These are phyloP conservation scores for Curvularia spicifera DNA, from an alignment of 2,329 filamentous ascomycete genomes.

Conservation along the genomic window DNA sequence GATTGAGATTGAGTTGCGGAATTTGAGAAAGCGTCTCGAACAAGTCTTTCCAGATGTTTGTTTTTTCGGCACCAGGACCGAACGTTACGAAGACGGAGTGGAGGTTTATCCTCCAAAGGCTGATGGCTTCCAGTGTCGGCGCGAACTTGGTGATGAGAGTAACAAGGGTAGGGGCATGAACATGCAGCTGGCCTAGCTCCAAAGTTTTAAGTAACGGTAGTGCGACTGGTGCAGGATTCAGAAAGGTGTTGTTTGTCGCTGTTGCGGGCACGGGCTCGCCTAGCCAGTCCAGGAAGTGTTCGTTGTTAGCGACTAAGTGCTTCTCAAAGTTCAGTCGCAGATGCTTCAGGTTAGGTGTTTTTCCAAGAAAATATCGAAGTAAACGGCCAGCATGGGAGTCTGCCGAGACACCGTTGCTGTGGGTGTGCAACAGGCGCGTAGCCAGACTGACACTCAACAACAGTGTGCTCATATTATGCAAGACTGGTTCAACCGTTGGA, in stretches of 20 bases:
- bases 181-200: constrained; percentile 33
- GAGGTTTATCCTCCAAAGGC: constrained; percentile 55
- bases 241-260: not conserved
- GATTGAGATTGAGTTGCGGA: constrained; percentile 19
- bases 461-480: constrained; percentile 57
- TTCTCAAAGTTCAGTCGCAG: constrained; percentile 61
- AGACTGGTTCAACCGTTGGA: constrained; percentile 49
- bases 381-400: constrained; percentile 23
- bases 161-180: constrained; percentile 16
- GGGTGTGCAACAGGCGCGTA: constrained; percentile 16
- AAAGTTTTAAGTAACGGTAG: constrained; percentile 26
- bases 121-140: constrained; percentile 53
- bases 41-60: constrained; percentile 30
- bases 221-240: constrained; percentile 19
- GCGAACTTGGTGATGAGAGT: constrained; percentile 50
- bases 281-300: constrained; percentile 50
- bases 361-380: constrained; percentile 50
- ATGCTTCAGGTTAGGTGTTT: constrained; percentile 55
- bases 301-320: constrained; percentile 21
- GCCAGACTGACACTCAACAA: constrained; percentile 47
- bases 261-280: constrained; percentile 19
- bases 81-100: not conserved
- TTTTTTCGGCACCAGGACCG: constrained; percentile 15
- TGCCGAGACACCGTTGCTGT: constrained; percentile 16
- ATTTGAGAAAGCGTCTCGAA: constrained; percentile 22